phyloP scores from a whole-genome alignment of 441 rosid genomes.

The Gossypium trilobum region DNA sequence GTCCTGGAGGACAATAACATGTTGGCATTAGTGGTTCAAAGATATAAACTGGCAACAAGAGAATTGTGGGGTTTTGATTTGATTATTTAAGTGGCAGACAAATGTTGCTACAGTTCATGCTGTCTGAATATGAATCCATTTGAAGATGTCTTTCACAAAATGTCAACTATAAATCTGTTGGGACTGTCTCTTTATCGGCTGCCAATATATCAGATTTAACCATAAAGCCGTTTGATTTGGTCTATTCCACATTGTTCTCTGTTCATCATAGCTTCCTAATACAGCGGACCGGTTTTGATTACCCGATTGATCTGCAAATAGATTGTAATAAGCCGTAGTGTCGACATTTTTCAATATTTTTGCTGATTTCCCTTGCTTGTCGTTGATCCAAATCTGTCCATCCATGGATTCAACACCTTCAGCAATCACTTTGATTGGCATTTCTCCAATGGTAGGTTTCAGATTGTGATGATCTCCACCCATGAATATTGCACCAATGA shows the following conservation, averaged over 20 bases:
- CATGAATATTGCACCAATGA: slow-evolving; percentile 58
- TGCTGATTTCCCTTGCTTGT: slow-evolving; percentile 34
- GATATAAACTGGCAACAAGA: background rate
- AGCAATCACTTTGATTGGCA: slow-evolving; percentile 39
- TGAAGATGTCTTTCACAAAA: background rate
- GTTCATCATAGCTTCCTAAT: slow-evolving; percentile 65
- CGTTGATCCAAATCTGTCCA: slow-evolving; percentile 40
- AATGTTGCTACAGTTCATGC: background rate
- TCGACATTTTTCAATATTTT: slow-evolving; percentile 40
- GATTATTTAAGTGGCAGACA: background rate
- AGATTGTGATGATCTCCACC: slow-evolving; percentile 31
- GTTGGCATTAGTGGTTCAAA: slow-evolving; percentile 8
- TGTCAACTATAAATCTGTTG: slow-evolving; percentile 13
- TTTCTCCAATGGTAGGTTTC: slow-evolving; percentile 28
- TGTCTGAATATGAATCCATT: slow-evolving; percentile 6
- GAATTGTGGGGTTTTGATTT: background rate
- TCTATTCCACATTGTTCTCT: slow-evolving; percentile 46
- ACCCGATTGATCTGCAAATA: slow-evolving; percentile 40
- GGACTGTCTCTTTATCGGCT: slow-evolving; percentile 12
- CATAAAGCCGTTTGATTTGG: slow-evolving; percentile 16
- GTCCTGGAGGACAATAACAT: background rate
- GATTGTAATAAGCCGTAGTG: slow-evolving; percentile 28
- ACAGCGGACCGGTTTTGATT: slow-evolving; percentile 52
- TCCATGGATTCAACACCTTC: slow-evolving; percentile 46
- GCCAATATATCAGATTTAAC: background rate